phyloP scores from a whole-genome alignment of 768 basidiomycete genomes.

The Coprinopsis cinerea region DNA sequence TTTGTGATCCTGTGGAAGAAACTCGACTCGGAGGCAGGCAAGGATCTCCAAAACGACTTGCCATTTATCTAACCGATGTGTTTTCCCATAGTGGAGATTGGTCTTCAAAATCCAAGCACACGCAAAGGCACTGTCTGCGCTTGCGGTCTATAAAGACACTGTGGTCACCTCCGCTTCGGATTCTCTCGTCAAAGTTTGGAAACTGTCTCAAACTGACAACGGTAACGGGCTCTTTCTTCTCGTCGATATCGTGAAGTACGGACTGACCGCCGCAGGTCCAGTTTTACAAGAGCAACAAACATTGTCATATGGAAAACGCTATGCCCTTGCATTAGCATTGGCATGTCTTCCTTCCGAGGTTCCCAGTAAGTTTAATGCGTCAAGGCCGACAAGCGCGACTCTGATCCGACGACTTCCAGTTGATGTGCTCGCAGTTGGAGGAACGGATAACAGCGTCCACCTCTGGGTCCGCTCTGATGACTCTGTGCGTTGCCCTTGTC shows the following conservation, averaged over 20 bases:
- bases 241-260: not conserved
- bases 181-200: conserved; percentile 73
- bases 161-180: conserved; percentile 84
- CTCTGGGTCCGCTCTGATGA: conserved; percentile 68
- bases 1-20: conserved; percentile 56
- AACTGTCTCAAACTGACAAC: conserved; percentile 25
- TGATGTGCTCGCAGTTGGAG: conserved; percentile 70
- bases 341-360: conserved; percentile 55
- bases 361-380: conserved; percentile 39
- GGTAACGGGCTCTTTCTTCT: conserved; percentile 19
- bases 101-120: conserved; percentile 52
- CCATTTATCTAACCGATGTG: conserved; percentile 11
- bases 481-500: conserved; percentile 31
- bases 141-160: conserved; percentile 44
- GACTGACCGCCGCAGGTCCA: conserved; percentile 21
- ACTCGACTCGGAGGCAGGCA: conserved; percentile 34
- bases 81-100: conserved; percentile 58
- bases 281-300: conserved; percentile 44
- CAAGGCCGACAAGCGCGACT: not conserved
- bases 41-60: conserved; percentile 12
- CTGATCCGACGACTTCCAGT: conserved; percentile 27
- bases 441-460: conserved; percentile 76
- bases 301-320: conserved; percentile 60
- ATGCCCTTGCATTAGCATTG: conserved; percentile 68
- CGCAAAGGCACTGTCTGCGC: conserved; percentile 58